Conservation (phyloP, 2,329 filamentous ascomycete genomes). For the Microsporum canis region DNA sequence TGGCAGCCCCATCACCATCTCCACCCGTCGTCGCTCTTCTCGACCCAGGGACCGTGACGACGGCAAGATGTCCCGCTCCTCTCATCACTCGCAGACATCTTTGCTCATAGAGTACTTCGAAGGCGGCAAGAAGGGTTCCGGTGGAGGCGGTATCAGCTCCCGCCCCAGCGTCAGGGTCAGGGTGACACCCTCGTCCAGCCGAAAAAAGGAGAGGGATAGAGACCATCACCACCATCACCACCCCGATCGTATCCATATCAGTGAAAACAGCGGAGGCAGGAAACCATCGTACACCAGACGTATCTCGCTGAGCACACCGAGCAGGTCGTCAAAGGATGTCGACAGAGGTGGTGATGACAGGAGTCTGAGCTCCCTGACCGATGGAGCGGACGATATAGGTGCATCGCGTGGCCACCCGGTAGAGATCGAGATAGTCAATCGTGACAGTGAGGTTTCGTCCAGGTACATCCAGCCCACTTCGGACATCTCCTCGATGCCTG, state of each 20-base stretch:
- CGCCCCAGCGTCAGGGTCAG: slow-evolving; percentile 72
- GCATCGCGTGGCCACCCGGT: slow-evolving; percentile 54
- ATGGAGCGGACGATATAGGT: slow-evolving; percentile 66
- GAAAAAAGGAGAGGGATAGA: slow-evolving; percentile 34
- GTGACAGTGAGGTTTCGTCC: slow-evolving; percentile 56
- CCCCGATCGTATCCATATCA: slow-evolving; percentile 75
- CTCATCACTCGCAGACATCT: slow-evolving; percentile 66
- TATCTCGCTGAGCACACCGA: slow-evolving; percentile 48
- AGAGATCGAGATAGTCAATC: slow-evolving; percentile 74
- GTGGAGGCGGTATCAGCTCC: slow-evolving; percentile 44
- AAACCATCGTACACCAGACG: slow-evolving; percentile 59
- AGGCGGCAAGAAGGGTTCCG: slow-evolving; percentile 51
- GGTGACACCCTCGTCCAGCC: slow-evolving; percentile 61
- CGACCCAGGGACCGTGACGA: slow-evolving; percentile 47
- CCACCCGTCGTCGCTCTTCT: slow-evolving; percentile 43
- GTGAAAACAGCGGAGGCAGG: slow-evolving; percentile 61
- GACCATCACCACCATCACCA: slow-evolving; percentile 43
- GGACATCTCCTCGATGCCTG: slow-evolving; percentile 73
- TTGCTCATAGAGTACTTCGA: slow-evolving; percentile 94
- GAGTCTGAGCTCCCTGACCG: slow-evolving; percentile 50
- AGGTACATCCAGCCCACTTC: slow-evolving; percentile 59
- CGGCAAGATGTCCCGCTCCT: slow-evolving; percentile 39
- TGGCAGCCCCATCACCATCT: slow-evolving; percentile 76
- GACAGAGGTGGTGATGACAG: slow-evolving; percentile 38
- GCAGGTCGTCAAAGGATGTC: slow-evolving; percentile 24